Conservation (phyloP, 1,139 yeast species). For the Zygosaccharomyces pseudobailii region DNA sequence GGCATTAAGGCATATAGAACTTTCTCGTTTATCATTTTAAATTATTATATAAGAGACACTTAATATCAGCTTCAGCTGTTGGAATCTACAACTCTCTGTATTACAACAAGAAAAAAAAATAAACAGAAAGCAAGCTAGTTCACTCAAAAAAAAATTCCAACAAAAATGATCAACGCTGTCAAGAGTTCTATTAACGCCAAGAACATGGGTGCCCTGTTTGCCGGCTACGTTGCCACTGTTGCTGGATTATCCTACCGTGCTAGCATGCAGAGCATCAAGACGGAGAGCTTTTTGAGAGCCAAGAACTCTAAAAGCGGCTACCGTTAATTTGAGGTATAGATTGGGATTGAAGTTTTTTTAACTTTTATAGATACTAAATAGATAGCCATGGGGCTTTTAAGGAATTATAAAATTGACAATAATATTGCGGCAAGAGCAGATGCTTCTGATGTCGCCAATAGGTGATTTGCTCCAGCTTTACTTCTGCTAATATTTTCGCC, state of each 20-base stretch:
- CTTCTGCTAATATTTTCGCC: constrained; percentile 8
- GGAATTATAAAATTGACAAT: constrained; percentile 9
- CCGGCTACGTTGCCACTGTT: constrained; percentile 16
- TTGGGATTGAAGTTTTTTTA: neutral
- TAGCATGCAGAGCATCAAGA: constrained; percentile 15
- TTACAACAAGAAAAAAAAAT: too few species aligned
- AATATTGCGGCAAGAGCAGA: constrained; percentile 13
- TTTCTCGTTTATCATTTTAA: neutral
- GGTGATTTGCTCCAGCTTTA: constrained; percentile 17
- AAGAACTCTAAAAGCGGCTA: constrained; percentile 11
- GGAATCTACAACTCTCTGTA: neutral
- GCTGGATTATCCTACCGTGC: constrained; percentile 17
- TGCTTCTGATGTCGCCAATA: constrained; percentile 6
- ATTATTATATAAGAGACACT: neutral
- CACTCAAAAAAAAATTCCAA: neutral
- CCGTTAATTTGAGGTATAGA: constrained; percentile 2
- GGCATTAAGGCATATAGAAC: neutral
- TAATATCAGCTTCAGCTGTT: neutral
- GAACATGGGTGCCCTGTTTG: constrained; percentile 15
- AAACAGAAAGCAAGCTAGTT: neutral
- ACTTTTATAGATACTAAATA: neutral
- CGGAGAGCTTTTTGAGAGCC: constrained; percentile 13
- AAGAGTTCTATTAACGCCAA: constrained; percentile 18
- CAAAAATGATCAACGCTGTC: constrained; percentile 16
- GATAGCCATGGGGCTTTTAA: constrained; percentile 3